These are phyloP conservation scores for Logfia minima DNA, from an alignment of 129 eudicot species.

Conservation along the genomic window DNA sequence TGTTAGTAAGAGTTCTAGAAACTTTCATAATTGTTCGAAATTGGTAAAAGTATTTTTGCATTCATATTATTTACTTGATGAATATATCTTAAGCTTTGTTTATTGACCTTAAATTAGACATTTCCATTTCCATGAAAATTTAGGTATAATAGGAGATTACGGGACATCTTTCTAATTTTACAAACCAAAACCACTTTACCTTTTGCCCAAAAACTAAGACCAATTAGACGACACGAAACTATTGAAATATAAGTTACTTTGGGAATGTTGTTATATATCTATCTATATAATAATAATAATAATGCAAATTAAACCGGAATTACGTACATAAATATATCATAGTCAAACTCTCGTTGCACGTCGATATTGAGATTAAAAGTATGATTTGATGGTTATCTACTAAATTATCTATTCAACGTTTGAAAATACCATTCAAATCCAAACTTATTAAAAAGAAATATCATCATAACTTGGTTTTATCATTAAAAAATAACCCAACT, in stretches of 20 bases:
- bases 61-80: no score
- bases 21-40: background rate
- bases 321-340: background rate
- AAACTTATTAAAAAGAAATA: background rate
- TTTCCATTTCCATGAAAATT: background rate
- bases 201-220: background rate
- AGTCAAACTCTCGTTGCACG: background rate
- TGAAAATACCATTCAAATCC: background rate
- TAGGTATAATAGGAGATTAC: background rate
- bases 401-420: background rate
- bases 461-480: background rate
- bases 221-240: background rate
- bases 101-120: background rate
- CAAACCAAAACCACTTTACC: background rate
- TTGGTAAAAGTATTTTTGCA: background rate
- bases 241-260: background rate
- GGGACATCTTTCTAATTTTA: background rate
- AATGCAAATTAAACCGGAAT: no score
- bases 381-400: background rate
- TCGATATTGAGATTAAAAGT: background rate
- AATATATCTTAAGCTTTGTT: background rate
- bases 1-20: slow-evolving; percentile 16
- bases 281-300: no score
- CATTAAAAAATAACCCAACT: no score
- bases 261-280: no score